Base-by-base conservation (phyloP, 2,329 filamentous ascomycete species). In the Zalaria obscura region DNA sequence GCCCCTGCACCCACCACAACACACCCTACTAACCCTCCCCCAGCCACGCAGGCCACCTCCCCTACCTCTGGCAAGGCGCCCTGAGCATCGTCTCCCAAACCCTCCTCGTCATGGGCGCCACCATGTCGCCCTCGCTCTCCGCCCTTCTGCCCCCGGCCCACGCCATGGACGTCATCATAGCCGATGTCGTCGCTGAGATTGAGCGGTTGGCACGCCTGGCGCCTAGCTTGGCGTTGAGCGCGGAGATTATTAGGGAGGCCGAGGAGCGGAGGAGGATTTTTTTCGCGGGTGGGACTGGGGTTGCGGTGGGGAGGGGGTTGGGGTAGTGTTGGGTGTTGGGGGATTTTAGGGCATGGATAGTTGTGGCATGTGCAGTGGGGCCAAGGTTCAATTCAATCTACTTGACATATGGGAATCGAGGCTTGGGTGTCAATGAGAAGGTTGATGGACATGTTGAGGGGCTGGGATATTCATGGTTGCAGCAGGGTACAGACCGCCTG, bases 1-100 rank as follows among this genome's bases (percentile, higher is more conserved):
- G n/a, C n/a, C n/a, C n/a, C n/a, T n/a, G n/a, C n/a, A n/a, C n/a
- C n/a, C n/a, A n/a, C n/a, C 10, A 4, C 3, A 27, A 36, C 2
- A 6, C 10, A 4, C 10, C 18, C 39, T 44, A 27, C 35, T 44
- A 40, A 37, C 32, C 43, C 27, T 31, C 6, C 38, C 54, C 50
- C 54, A 81, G 77, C 62, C 83, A 87, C 55, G 81, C 80, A 46
- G 83, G 84, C 39, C 83, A 89, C 56, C 79, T 91, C 65, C 83
- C 83, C 8, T 91, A 89, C 60, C 72, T 89, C 18, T 91, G 83
- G 79, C 84, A 89, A 64, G 83, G 83, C 11, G 82, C 83, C 5
- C 69, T 91, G 32, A 87, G 81, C 25, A 84, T 91, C 55, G 81
- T 88, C 25, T 86, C 82, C 4, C 84, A 91, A 59, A 82, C 81